Conservation (phyloP, 257 asterid species). For the Dorcoceras hygrometricum region DNA sequence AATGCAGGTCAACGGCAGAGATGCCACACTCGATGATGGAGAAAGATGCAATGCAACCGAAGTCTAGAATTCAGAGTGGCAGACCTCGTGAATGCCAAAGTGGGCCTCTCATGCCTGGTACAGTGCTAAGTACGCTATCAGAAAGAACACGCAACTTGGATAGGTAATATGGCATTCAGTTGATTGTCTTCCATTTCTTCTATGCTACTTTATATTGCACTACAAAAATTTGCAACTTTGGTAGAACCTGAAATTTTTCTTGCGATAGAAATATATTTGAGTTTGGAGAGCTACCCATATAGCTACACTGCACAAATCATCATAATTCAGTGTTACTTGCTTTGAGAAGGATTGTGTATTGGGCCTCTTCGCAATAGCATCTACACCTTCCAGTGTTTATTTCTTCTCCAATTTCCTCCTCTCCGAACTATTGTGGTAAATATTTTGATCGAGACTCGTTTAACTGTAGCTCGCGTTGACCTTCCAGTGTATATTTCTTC, state of each 20-base stretch:
- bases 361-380: too few relatives aligned
- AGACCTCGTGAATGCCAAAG: conserved; percentile 80
- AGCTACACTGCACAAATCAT: conserved; percentile 11
- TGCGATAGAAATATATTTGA: conserved; percentile 6
- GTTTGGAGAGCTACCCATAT: not conserved
- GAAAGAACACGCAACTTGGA: conserved; percentile 64
- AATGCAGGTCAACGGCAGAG: conserved; percentile 50
- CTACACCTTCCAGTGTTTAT: too few relatives aligned
- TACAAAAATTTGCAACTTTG: conserved; percentile 9
- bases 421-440: too few relatives aligned
- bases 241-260: conserved; percentile 5
- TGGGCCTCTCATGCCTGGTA: conserved; percentile 86
- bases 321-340: too few relatives aligned
- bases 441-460: too few relatives aligned
- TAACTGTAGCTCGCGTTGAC: too few relatives aligned
- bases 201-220: conserved; percentile 22
- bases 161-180: conserved; percentile 48
- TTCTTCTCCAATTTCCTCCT: too few relatives aligned
- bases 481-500: too few relatives aligned
- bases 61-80: conserved; percentile 47
- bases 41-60: conserved; percentile 50
- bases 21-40: conserved; percentile 45
- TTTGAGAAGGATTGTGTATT: too few relatives aligned
- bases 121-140: conserved; percentile 54
- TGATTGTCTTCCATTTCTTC: conserved; percentile 18